Evolutionary conservation across 2,329 filamentous ascomycete genomes (phyloP).

Genomic region (Colletotrichum karsti): DNA sequence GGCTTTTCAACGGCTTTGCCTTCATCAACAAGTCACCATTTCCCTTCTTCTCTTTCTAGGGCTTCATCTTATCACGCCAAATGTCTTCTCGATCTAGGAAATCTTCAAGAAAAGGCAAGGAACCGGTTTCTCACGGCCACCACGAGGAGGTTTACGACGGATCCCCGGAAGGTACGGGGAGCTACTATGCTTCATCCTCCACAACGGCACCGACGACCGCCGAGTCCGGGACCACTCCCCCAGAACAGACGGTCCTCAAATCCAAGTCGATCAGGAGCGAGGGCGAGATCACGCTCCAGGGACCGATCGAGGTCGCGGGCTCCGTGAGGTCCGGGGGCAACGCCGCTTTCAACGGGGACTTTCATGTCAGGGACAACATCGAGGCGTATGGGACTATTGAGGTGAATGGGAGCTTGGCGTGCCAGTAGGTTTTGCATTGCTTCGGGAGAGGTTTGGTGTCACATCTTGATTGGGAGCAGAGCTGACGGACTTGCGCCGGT

Average conservation of each 20-base stretch:
- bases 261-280: slow-evolving; percentile 53
- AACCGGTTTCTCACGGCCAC: slow-evolving; percentile 7
- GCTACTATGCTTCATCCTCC: slow-evolving; percentile 35
- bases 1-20: background rate
- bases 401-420: slow-evolving; percentile 51
- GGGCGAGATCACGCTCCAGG: slow-evolving; percentile 46
- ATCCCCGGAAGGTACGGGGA: slow-evolving; percentile 18
- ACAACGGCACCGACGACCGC: slow-evolving; percentile 25
- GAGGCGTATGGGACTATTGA: slow-evolving; percentile 56
- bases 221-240: slow-evolving; percentile 15
- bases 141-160: slow-evolving; percentile 3
- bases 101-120: slow-evolving; percentile 19
- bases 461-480: too few relatives aligned
- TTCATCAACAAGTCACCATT: background rate
- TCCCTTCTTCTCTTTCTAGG: background rate
- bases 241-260: slow-evolving; percentile 36
- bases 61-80: background rate
- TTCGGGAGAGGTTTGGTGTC: background rate
- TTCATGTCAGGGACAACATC: slow-evolving; percentile 52
- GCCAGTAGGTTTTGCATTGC: slow-evolving; percentile 43
- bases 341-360: slow-evolving; percentile 53
- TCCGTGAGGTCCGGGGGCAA: slow-evolving; percentile 55
- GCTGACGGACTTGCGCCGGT: background rate
- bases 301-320: slow-evolving; percentile 56
- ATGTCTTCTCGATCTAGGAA: slow-evolving; percentile 17